phyloP scores from a whole-genome alignment of 306 rosid species.

The Trifolium fragiferum region DNA sequence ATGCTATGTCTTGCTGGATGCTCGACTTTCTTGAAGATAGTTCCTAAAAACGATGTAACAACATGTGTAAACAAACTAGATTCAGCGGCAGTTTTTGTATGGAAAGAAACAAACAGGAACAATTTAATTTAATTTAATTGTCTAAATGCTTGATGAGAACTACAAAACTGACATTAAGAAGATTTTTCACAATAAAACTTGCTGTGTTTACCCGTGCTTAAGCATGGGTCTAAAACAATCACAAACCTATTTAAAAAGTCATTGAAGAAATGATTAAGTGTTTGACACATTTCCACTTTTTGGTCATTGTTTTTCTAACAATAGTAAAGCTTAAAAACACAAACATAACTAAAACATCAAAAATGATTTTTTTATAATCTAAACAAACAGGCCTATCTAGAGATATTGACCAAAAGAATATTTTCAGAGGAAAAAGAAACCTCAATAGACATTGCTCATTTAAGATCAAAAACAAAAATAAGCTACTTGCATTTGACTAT shows the following conservation, averaged over 20 bases:
- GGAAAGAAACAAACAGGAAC: background rate
- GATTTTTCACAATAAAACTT: constrained; percentile 10
- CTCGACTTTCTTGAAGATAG: constrained; percentile 76
- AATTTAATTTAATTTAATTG: background rate
- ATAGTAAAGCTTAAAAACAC: too few relatives aligned
- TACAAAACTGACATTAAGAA: constrained; percentile 11
- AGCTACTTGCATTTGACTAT: constrained; percentile 24
- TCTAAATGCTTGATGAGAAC: background rate
- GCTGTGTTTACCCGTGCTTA: background rate
- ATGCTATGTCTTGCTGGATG: constrained; percentile 70
- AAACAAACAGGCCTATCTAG: background rate
- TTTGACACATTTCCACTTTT: background rate
- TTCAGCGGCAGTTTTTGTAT: background rate
- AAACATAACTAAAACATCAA: too few relatives aligned
- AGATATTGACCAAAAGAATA: constrained; percentile 19
- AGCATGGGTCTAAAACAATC: background rate
- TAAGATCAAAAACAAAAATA: constrained; percentile 17
- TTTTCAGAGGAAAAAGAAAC: constrained; percentile 19
- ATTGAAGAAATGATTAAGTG: background rate
- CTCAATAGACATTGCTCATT: constrained; percentile 18
- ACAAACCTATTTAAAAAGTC: background rate
- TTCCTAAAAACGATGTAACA: constrained; percentile 58
- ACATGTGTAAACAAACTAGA: constrained; percentile 42
- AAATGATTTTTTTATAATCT: too few relatives aligned
- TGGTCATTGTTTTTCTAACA: constrained; percentile 17